Base-by-base conservation (phyloP, 2,329 filamentous ascomycete genomes). In the Curvularia hawaiiensis region DNA sequence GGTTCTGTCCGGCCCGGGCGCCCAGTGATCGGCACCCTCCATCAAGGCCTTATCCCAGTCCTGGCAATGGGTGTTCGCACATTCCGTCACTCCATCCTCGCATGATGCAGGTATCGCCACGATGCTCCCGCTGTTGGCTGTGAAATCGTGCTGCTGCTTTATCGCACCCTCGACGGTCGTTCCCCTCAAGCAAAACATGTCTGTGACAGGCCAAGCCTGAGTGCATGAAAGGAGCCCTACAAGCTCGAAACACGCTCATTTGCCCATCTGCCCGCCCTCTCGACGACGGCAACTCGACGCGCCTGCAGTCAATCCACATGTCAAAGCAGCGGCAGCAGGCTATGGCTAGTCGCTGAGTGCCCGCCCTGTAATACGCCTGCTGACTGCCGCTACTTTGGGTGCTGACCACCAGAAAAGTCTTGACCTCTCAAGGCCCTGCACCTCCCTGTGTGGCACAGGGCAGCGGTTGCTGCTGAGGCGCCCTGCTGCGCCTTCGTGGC, bases 201-300 rank as follows among this genome's bases (percentile, higher is more conserved):
- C 59, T 68, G 64, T 52, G 59, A 67, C 66, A 57, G 48, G 62
- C 66, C 62, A 69, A 66, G 63, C 54, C 48, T 54, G 11, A 38
- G 46, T 51, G 69, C 70, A 74, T 75, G 54, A 65, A 66, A 38
- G 18, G 56, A 62, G 62, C 56, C 59, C 52, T 65, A 57, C 56
- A 62, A 45, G 48, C 52, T 65, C 63, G 60, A 68, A 69, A 66
- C 69, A 66, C 60, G 56, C 59, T 65, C 65, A 64, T 56, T 60
- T 52, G 53, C 60, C 44, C 47, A 39, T 60, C 62, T 63, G 55
- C 57, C 65, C 60, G 63, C 62, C 50, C 39, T 47, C 51, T 22
- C 48, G 43, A 49, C 54, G 48, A 46, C 14, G 31, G 58, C 47
- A 52, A 49, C 58, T 54, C 52, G 54, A 54, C 58, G 57, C 51